phyloP scores from a whole-genome alignment of 306 rosid species.

The Dalbergia cochinchinensis region DNA sequence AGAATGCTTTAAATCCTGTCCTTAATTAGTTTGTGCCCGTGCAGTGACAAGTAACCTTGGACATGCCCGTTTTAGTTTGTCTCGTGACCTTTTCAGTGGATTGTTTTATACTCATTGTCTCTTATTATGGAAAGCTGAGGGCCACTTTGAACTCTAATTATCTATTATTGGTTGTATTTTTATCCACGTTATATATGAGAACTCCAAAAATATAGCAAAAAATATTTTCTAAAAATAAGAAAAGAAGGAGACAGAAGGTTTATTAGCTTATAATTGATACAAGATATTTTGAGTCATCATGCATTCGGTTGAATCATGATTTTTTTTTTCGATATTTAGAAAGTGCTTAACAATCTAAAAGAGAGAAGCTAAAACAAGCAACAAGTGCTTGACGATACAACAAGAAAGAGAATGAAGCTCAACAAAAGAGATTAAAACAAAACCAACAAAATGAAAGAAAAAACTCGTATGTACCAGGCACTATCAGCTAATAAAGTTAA shows the following conservation, averaged over 20 bases:
- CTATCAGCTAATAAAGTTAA: background rate
- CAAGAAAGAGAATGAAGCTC: too few relatives aligned
- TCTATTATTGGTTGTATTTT: slow-evolving; percentile 15
- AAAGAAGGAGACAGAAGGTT: background rate
- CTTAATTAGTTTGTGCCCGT: slow-evolving; percentile 1
- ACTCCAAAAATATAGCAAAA: background rate
- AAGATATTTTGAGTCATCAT: too few relatives aligned
- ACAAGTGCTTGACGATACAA: too few relatives aligned
- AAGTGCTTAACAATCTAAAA: too few relatives aligned
- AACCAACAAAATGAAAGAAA: too few relatives aligned
- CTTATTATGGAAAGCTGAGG: slow-evolving; percentile 28
- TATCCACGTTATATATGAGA: background rate
- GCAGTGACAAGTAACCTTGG: slow-evolving; percentile 28
- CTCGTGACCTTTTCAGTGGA: slow-evolving; percentile 34
- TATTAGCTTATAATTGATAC: too few relatives aligned
- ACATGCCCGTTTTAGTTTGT: slow-evolving; percentile 43
- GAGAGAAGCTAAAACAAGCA: too few relatives aligned
- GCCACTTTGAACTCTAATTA: slow-evolving; percentile 22
- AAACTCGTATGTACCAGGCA: too few relatives aligned
- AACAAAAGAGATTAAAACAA: too few relatives aligned
- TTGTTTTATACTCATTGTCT: slow-evolving; percentile 39
- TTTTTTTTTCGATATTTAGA: too few relatives aligned
- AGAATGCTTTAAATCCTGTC: slow-evolving; percentile 17
- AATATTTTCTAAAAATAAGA: slow-evolving; percentile 19
- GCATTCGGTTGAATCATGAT: too few relatives aligned